These are phyloP conservation scores for Emergomyces orientalis DNA, from an alignment of 2,329 filamentous ascomycete species.

Conservation along the genomic window DNA sequence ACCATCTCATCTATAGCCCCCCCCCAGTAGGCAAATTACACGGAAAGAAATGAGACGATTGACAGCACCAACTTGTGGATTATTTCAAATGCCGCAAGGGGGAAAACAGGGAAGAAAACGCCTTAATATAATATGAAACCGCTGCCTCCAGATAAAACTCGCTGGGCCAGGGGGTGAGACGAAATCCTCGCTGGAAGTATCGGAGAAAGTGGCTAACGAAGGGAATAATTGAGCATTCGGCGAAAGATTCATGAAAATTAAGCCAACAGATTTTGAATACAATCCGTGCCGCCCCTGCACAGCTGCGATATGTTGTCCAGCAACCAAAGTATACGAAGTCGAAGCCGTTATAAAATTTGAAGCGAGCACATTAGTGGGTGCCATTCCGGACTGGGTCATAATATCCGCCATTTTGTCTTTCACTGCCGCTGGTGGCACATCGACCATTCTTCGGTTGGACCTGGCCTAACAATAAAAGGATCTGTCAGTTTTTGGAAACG, in stretches of 20 bases:
- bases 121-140: constrained; percentile 57
- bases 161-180: constrained; percentile 62
- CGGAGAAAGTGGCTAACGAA: constrained; percentile 17
- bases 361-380: constrained; percentile 15
- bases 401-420: constrained; percentile 25
- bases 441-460: constrained; percentile 20
- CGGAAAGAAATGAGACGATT: constrained; percentile 63
- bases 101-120: constrained; percentile 54
- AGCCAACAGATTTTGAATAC: constrained; percentile 26
- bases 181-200: constrained; percentile 44
- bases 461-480: constrained; percentile 14
- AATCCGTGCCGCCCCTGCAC: neutral
- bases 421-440: constrained; percentile 18
- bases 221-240: constrained; percentile 2
- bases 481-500: constrained; percentile 1
- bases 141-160: constrained; percentile 74
- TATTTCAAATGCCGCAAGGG: constrained; percentile 59
- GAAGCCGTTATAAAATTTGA: neutral
- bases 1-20: constrained; percentile 65
- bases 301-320: constrained; percentile 4
- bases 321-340: neutral
- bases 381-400: constrained; percentile 37
- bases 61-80: constrained; percentile 61
- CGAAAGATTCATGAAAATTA: neutral
- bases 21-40: constrained; percentile 66